Evolutionary conservation across 192 early-diverging fungal genomes (phyloP), one percentile per base, ranked within the genome.

Genomic region (Podila epicladia): DNA sequence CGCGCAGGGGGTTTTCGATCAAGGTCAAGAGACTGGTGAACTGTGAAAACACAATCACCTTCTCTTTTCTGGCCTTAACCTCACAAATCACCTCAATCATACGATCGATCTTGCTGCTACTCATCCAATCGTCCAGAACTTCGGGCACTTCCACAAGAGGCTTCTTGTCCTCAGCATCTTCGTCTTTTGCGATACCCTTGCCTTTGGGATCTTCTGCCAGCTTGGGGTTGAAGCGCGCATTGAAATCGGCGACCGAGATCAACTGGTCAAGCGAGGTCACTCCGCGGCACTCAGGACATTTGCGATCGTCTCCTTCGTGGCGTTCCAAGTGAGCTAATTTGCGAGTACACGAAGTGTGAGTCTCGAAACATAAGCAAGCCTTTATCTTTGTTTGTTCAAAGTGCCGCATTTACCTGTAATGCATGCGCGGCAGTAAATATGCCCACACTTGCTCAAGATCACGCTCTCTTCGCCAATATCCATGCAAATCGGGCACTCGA

Each of bases 11-110:
- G 12, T 74, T 64, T 48, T 89, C 89, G 6, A 90, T 75, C 49
- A 90, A 49, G 50, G 79, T 73, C 50, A 90, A 71, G 74, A 89
- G 85, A 29, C 82, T 74, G 0, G 85, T 86, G 28, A 87, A 90
- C 63, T 91, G 90, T 11, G 89, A 89, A 63, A 90, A 91, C 3
- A 91, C 74, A 67, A 91, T 90, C 26, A 88, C 83, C 62, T 91
- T 91, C 58, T 74, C 79, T 17, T 61, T 22, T 29, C 55, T 71
- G 31, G 61, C 62, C 9, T 50, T 60, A 2, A 67, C 66, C 0
- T 53, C n/a, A 17, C 31, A 48, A 1, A 80, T 62, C 33, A 80
- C 22, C 19, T 58, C 67, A 45, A 80, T 57, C 77, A 80, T 69
- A 26, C 45, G 67, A 19, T 80, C 86, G 83, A 20, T 68, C 73